Evolutionary conservation across 2,329 filamentous ascomycete genomes (phyloP).

Genomic region (Calonectria hawksworthii): DNA sequence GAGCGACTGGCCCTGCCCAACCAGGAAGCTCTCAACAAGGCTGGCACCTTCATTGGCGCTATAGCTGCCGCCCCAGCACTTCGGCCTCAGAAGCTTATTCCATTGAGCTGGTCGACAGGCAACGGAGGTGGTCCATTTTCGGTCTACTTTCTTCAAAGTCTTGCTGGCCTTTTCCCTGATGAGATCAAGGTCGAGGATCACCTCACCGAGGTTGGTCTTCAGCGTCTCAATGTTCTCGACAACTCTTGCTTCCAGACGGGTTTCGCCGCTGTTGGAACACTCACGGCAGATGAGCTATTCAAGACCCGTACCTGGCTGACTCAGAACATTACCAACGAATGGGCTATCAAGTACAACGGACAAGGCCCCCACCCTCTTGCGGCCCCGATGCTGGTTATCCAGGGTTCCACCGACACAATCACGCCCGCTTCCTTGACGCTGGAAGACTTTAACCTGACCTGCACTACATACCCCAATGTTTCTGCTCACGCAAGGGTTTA

Average conservation of each 20-base stretch:
- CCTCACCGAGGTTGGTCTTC: not conserved
- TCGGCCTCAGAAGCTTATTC: not conserved
- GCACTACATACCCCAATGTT: not conserved
- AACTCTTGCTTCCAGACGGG: not conserved
- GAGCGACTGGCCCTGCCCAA: conserved; percentile 36
- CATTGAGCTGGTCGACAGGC: not conserved
- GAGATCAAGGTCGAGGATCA: not conserved
- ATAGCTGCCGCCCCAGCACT: not conserved
- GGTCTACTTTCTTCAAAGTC: not conserved
- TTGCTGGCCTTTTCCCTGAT: not conserved
- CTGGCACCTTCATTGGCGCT: not conserved
- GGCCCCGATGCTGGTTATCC: not conserved
- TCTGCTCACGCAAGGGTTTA: not conserved
- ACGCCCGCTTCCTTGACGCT: not conserved
- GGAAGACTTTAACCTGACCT: not conserved
- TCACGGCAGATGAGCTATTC: not conserved
- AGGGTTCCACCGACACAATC: not conserved
- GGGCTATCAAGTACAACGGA: not conserved
- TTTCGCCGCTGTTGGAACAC: not conserved
- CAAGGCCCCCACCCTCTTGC: not conserved
- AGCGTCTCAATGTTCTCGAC: not conserved
- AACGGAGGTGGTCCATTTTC: not conserved
- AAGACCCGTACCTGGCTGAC: not conserved
- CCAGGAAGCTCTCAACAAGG: not conserved
- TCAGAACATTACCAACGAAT: not conserved